Conservation (phyloP, 257 asterid genomes). For the Handroanthus guayacan region DNA sequence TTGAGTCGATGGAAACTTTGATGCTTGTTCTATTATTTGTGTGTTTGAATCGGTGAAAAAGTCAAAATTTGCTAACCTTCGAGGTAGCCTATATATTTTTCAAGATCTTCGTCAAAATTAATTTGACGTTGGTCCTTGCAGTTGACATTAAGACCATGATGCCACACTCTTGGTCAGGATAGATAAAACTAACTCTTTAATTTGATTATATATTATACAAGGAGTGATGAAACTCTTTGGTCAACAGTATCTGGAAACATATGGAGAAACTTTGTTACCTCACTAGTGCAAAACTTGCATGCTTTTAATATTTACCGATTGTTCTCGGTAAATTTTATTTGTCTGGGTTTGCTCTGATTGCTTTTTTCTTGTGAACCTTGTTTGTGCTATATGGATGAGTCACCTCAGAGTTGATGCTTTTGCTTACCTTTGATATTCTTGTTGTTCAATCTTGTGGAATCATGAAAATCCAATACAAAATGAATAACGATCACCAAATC, state of each 20-base stretch:
- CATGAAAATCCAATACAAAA: not conserved
- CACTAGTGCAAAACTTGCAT: not conserved
- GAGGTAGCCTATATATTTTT: not conserved
- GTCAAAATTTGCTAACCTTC: not conserved
- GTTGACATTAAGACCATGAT: not conserved
- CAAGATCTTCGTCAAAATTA: not conserved
- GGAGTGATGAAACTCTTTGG: not conserved
- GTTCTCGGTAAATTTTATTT: not conserved
- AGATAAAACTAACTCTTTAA: not conserved
- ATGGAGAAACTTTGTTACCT: not conserved
- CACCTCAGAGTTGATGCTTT: not conserved
- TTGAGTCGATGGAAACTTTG: not conserved
- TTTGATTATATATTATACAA: not conserved
- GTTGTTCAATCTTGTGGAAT: constrained; percentile 4
- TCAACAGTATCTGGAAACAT: not conserved
- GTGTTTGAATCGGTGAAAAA: not conserved
- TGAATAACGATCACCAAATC: not conserved
- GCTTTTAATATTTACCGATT: not conserved
- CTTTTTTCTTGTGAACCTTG: not conserved
- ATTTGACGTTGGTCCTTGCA: not conserved
- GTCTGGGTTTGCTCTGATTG: not conserved
- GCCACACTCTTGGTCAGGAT: not conserved
- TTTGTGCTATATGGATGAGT: not conserved
- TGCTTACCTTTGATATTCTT: not conserved
- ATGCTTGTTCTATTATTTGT: not conserved